Evolutionary conservation across 768 basidiomycete species (phyloP).

Genomic region (Clitopilus hobsonii): DNA sequence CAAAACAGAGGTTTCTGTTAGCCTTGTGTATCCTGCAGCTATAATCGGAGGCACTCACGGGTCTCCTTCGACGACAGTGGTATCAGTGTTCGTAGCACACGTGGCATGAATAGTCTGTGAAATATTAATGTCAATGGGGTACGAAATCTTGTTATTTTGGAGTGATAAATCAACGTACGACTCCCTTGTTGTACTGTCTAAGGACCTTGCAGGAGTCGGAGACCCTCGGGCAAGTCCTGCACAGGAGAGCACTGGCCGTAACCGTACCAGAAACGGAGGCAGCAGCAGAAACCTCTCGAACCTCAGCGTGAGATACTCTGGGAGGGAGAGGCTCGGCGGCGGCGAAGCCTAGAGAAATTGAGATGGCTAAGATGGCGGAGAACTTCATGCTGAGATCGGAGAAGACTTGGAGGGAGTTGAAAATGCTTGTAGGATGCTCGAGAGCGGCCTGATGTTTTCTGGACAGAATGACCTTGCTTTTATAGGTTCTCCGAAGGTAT

Average conservation of each 20-base stretch:
- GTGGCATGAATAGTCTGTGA: neutral
- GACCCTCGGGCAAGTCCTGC: neutral
- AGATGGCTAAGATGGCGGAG: neutral
- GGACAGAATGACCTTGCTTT: neutral
- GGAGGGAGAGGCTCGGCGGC: neutral
- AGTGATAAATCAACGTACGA: neutral
- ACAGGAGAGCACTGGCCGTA: neutral
- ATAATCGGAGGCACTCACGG: neutral
- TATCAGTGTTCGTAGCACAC: neutral
- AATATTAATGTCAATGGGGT: neutral
- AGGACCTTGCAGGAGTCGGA: neutral
- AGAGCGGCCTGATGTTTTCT: neutral
- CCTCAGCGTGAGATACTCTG: neutral
- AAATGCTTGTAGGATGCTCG: neutral
- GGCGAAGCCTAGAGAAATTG: neutral
- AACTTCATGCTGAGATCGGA: neutral
- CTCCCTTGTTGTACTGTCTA: neutral
- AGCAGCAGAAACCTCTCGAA: neutral
- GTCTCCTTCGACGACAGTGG: neutral
- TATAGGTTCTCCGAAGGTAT: no score
- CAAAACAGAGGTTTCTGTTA: neutral
- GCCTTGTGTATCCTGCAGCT: neutral
- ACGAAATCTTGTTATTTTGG: neutral
- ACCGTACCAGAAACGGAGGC: neutral
- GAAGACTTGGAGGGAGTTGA: neutral